phyloP scores from a whole-genome alignment of 2,329 filamentous ascomycete genomes.

The Trichoderma atrobrunneum region DNA sequence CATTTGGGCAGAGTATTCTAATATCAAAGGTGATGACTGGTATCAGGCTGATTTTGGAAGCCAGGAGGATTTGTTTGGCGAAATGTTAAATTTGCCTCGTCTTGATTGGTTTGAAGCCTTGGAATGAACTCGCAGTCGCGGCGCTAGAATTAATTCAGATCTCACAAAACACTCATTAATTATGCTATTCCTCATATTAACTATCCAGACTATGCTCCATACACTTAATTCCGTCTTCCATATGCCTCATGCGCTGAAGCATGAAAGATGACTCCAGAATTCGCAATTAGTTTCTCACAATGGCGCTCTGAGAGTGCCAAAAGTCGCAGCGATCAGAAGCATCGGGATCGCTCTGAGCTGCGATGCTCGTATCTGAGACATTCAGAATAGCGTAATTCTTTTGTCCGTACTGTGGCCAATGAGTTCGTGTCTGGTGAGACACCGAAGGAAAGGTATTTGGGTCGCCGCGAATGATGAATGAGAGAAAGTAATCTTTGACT shows the following conservation, averaged over 20 bases:
- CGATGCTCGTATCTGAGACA: not conserved
- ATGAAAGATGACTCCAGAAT: not conserved
- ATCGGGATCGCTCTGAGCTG: not conserved
- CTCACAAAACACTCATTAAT: not conserved
- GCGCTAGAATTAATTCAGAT: not conserved
- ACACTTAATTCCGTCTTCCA: not conserved
- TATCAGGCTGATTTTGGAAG: not conserved
- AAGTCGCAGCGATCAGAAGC: not conserved
- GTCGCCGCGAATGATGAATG: not conserved
- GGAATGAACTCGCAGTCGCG: not conserved
- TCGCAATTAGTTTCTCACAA: not conserved
- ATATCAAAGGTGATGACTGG: not conserved
- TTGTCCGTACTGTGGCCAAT: not conserved
- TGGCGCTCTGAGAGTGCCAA: not conserved
- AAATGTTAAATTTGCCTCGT: not conserved
- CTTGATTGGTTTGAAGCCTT: not conserved
- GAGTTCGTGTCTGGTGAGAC: not conserved
- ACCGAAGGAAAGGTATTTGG: not conserved
- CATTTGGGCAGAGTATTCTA: not conserved
- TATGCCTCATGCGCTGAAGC: not conserved
- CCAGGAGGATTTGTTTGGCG: not conserved
- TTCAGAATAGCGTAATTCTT: not conserved
- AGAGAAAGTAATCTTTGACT: not conserved
- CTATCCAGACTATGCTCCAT: not conserved
- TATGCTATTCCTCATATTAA: not conserved